Percentiles rank a stretch among this genome's conserved stretches.
Conservation (phyloP, 2,329 filamentous ascomycete species). For the Xylariaceae sp. region DNA sequence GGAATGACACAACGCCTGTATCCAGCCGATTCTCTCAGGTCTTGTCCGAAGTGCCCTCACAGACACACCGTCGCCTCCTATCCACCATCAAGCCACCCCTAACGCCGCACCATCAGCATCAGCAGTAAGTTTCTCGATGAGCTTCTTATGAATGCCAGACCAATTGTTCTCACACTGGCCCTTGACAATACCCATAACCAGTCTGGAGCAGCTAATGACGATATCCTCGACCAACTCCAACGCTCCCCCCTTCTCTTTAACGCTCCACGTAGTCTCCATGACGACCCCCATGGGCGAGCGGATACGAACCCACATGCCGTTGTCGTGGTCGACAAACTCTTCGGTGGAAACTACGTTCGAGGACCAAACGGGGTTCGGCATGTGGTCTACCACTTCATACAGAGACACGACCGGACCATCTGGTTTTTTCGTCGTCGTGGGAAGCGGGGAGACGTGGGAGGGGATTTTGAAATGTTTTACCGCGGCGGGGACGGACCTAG, state of each 20-base stretch:
- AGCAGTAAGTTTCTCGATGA: constrained; percentile 38
- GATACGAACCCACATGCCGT: constrained; percentile 50
- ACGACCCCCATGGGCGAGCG: constrained; percentile 46
- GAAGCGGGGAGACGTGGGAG: constrained; percentile 20
- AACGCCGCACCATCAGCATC: constrained; percentile 15
- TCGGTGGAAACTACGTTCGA: constrained; percentile 50
- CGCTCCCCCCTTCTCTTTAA: constrained; percentile 18
- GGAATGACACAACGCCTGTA: no score
- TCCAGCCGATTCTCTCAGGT: no score
- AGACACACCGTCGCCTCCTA: neutral
- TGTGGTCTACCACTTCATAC: constrained; percentile 49
- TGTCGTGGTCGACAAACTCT: constrained; percentile 48
- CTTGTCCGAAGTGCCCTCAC: no score
- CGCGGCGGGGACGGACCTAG: constrained; percentile 23
- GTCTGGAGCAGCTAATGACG: constrained; percentile 46
- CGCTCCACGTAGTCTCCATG: constrained; percentile 51
- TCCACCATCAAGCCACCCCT: neutral
- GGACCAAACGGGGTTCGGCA: constrained; percentile 54
- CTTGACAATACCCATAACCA: constrained; percentile 48
- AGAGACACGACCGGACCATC: constrained; percentile 23
- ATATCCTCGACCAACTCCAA: constrained; percentile 48
- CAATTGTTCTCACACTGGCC: constrained; percentile 49
- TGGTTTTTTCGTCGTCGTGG: constrained; percentile 1
- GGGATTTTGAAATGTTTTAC: constrained; percentile 27
- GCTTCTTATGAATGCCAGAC: constrained; percentile 47